Base-by-base conservation (phyloP, 225 moss, liverwort and hornwort genomes). In the Sphagnum tenellum region DNA sequence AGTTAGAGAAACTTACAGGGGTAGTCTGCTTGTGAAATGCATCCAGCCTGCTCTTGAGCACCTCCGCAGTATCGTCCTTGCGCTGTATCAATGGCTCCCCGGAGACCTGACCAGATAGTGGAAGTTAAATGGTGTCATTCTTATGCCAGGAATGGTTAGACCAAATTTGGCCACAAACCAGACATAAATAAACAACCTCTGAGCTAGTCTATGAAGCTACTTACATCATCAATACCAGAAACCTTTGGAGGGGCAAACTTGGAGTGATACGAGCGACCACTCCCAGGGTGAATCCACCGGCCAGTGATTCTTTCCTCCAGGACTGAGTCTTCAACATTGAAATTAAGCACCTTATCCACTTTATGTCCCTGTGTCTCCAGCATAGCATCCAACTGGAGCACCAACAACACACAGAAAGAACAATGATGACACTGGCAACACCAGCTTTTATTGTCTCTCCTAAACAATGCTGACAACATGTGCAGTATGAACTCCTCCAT, bases 251-350 rank as follows among this genome's bases (percentile, higher is more conserved):
- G 93, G 63, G 85, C 83, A 64, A 86, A 90, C 72, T 94, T 94
- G 46, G 78, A 75, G 66, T 94, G 93, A 14, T 94, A 94, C 4
- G 93, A 94, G 55, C 93, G 83, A 60, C 93, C 93, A 73, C 90
- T 90, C 11, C 71, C 77, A 4, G 82, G 73, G 69, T 94, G 93
- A 55, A 94, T 85, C 93, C 93, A 94, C 46, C 93, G 80, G 11
- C 93, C 93, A 12, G 93, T 88, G 45, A 94, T 88, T 49, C 93
- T 88, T 75, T 88, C 93, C 78, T 94, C 93, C 9, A 94, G 72
- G 64, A 94, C 13, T 5, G 88, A 81, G 60, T 94, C 90, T 2
- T 78, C 84, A 48, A 94, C 84, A 55, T 86, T 86, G 48, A 94
- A 94, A 72, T 94, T 77, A 68, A 94, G 70, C 59, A 94, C 93